These are phyloP conservation scores for Pichia cactophila DNA, from an alignment of 1,139 yeast species.

Conservation along the genomic window DNA sequence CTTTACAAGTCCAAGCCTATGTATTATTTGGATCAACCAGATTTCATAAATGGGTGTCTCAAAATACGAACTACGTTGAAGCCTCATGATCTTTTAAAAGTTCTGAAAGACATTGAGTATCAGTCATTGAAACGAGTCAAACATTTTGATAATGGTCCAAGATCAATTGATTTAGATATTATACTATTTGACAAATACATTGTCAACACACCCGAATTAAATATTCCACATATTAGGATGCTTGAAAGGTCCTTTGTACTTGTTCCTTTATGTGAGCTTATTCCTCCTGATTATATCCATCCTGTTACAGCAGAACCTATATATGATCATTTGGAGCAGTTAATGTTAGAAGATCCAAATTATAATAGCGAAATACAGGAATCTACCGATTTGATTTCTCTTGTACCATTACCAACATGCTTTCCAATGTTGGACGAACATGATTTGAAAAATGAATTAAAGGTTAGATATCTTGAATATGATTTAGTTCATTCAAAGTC, in stretches of 20 bases:
- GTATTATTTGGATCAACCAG: conserved; percentile 76
- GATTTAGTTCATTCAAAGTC: conserved; percentile 31
- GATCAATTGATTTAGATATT: conserved; percentile 85
- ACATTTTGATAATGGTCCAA: conserved; percentile 80
- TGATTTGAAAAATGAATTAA: conserved; percentile 2
- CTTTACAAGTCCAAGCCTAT: conserved; percentile 86
- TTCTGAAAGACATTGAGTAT: conserved; percentile 72
- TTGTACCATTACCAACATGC: conserved; percentile 38
- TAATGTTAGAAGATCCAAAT: conserved; percentile 30
- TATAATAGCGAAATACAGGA: conserved; percentile 35
- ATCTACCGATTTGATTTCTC: conserved; percentile 37
- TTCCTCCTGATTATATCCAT: conserved; percentile 57
- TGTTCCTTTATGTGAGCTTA: conserved; percentile 76
- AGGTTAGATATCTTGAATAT: conserved; percentile 31
- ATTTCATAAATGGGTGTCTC: conserved; percentile 78
- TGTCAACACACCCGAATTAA: conserved; percentile 49
- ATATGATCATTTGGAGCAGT: conserved; percentile 56
- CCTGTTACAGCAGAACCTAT: conserved; percentile 82
- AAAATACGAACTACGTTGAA: conserved; percentile 47
- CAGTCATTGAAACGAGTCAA: conserved; percentile 64
- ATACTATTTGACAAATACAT: conserved; percentile 58
- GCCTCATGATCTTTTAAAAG: conserved; percentile 57
- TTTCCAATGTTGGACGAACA: conserved; percentile 9
- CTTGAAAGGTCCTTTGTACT: conserved; percentile 85
- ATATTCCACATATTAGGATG: conserved; percentile 83